These are phyloP conservation scores for Paragyromitra xinjiangensis DNA, from an alignment of 495 filamentous ascomycete species.

Conservation along the genomic window DNA sequence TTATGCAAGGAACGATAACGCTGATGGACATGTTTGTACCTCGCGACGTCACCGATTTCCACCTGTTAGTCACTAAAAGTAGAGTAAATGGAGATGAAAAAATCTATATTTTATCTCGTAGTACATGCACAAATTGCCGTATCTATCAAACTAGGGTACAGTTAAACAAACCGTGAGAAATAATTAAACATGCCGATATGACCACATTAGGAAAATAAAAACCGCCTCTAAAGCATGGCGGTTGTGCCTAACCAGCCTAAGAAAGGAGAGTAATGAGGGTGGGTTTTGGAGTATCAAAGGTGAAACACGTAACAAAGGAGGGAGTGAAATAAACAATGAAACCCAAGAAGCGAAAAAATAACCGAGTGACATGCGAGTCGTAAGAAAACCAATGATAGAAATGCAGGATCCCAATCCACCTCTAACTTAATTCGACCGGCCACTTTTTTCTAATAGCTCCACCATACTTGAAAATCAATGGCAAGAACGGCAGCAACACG, in stretches of 20 bases:
- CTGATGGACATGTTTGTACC: too few relatives aligned
- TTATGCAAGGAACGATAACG: too few relatives aligned
- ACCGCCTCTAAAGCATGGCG: neutral
- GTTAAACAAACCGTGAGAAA: neutral
- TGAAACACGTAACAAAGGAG: neutral
- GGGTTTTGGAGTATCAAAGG: neutral
- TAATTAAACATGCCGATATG: constrained; percentile 9
- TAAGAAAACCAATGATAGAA: neutral
- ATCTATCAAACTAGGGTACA: neutral
- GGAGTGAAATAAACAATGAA: neutral
- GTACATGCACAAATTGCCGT: neutral
- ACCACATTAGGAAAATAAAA: constrained; percentile 2
- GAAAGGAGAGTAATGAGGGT: neutral
- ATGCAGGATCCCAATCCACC: neutral
- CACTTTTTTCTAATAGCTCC: constrained; percentile 28
- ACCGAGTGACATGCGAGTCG: neutral
- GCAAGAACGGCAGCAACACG: constrained; percentile 63
- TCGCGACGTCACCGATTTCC: neutral
- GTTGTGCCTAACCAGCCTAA: neutral
- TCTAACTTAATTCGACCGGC: constrained; percentile 37
- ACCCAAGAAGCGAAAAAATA: neutral
- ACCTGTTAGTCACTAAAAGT: neutral
- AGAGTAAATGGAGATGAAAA: neutral
- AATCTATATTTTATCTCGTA: neutral
- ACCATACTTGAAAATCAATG: constrained; percentile 63